Base-by-base conservation (phyloP, 306 rosid species). In the Cicer yamashitae region DNA sequence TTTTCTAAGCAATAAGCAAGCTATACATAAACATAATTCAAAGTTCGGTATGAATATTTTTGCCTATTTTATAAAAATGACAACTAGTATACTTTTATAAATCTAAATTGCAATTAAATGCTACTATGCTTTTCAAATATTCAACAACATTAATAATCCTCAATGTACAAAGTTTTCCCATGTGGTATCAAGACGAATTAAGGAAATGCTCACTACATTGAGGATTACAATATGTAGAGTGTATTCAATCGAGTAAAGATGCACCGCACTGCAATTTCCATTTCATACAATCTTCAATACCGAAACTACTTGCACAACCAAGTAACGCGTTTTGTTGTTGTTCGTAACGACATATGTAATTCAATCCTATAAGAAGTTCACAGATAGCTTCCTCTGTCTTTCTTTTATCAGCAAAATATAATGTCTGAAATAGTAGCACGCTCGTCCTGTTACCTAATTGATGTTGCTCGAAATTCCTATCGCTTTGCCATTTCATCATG, bases 401-500 rank as follows among this genome's bases (percentile, higher is more conserved):
- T 68, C 78, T 82, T 77, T 88, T 82, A 72, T 94, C 96, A 56
- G 96, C 96, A 30, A 94, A 94, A 76, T 87, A 90, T 13, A 94
- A 67, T 6, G 99, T 92, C 87, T 92, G 97, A 67, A 90, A 91
- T 46, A 94, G 84, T 57, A 94, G 91, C 79, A 94, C 93, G 18
- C 89, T 88, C 8, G 96, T 83, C 73, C 93, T 84, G 50, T 84
- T 81, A 57, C 89, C 85, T 45, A 91, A 84, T 77, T 89, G 93
- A 58, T 87, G 93, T 56, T 94, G 99, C 80, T 94, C 99, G 3
- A 90, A 90, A 62, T 92, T 94, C 10, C 97, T 89, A 86, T 92
- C 99, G 3, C 96, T 89, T 79, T 92, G 99, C 99, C 99, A 94
- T 82, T 94, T 83, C 82, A 94, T 92, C 99, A 90, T 94, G 59